Percentiles rank a stretch among this genome's conserved stretches.
These are phyloP conservation scores for Podaxis sp. DNA, from an alignment of 768 basidiomycete species.

Conservation along the genomic window DNA sequence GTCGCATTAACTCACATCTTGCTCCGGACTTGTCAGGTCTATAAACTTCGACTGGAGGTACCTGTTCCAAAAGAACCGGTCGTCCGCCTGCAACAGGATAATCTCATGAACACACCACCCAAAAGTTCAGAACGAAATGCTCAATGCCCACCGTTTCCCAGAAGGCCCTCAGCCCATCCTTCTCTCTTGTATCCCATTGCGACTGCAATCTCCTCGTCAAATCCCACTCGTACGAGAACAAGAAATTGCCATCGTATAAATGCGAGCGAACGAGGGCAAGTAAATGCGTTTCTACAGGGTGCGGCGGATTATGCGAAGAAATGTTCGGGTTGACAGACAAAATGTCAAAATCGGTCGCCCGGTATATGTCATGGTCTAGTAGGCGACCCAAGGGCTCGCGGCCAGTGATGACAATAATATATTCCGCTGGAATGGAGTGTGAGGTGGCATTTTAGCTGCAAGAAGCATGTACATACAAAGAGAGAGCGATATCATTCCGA, in stretches of 20 bases:
- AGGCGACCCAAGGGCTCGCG: conserved; percentile 75
- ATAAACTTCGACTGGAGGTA: conserved; percentile 62
- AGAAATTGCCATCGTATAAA: conserved; percentile 70
- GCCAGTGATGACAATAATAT: conserved; percentile 83
- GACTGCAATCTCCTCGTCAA: conserved; percentile 83
- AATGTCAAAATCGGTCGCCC: conserved; percentile 86
- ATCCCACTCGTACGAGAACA: conserved; percentile 91
- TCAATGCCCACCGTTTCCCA: conserved; percentile 71
- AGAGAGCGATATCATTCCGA: conserved; percentile 73
- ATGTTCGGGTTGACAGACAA: conserved; percentile 78
- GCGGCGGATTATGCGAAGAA: conserved; percentile 62
- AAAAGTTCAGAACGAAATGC: not conserved
- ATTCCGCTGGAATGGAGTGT: conserved; percentile 66
- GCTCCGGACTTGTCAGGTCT: conserved; percentile 35
- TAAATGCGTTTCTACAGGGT: conserved; percentile 85
- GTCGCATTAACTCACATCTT: conserved; percentile 51
- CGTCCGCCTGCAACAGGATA: conserved; percentile 65
- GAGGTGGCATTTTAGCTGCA: not conserved
- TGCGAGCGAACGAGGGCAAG: conserved; percentile 85
- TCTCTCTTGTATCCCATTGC: conserved; percentile 60
- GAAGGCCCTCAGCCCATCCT: conserved; percentile 49
- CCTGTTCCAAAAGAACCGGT: conserved; percentile 99
- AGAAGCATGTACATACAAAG: conserved; percentile 46
- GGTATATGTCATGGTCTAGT: conserved; percentile 83
- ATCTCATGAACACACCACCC: not conserved